Evolutionary conservation across 257 asterid species (phyloP).

Genomic region (Salvia rosmarinus): DNA sequence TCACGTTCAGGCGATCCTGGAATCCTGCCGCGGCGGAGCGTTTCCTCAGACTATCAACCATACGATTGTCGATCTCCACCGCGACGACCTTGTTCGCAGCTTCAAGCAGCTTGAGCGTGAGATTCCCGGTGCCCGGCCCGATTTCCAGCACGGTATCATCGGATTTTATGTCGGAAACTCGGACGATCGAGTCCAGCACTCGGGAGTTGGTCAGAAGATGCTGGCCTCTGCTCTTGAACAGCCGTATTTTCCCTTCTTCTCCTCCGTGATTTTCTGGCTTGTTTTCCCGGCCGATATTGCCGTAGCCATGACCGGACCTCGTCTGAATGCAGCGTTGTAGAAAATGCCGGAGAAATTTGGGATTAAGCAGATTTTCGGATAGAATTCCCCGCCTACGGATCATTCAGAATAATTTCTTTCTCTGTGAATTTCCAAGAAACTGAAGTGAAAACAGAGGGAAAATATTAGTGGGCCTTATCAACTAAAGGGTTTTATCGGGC

Average conservation of each 20-base stretch:
- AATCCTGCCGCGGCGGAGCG: constrained; percentile 67
- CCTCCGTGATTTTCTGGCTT: constrained; percentile 24
- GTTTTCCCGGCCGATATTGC: constrained; percentile 37
- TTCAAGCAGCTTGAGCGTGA: constrained; percentile 83
- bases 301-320: constrained; percentile 50
- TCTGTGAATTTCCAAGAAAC: constrained; percentile 23
- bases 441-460: background rate
- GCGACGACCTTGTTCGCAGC: constrained; percentile 73
- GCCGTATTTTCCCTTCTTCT: constrained; percentile 43
- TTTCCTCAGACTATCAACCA: constrained; percentile 67
- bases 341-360: constrained; percentile 8
- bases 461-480: background rate
- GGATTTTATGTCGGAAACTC: constrained; percentile 58
- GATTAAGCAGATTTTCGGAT: constrained; percentile 30
- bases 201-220: constrained; percentile 81
- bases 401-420: constrained; percentile 39
- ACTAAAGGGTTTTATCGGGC: no score
- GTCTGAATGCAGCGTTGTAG: constrained; percentile 43
- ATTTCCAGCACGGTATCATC: constrained; percentile 87
- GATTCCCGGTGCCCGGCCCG: constrained; percentile 98
- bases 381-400: constrained; percentile 36
- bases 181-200: constrained; percentile 68
- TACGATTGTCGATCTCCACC: constrained; percentile 78
- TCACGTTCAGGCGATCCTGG: constrained; percentile 60
- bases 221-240: constrained; percentile 86